A percentile compares a stretch with the other conserved stretches of the same genome.
phyloP scores from a whole-genome alignment of 2,329 filamentous ascomycete genomes.

The Xylaria sp. region DNA sequence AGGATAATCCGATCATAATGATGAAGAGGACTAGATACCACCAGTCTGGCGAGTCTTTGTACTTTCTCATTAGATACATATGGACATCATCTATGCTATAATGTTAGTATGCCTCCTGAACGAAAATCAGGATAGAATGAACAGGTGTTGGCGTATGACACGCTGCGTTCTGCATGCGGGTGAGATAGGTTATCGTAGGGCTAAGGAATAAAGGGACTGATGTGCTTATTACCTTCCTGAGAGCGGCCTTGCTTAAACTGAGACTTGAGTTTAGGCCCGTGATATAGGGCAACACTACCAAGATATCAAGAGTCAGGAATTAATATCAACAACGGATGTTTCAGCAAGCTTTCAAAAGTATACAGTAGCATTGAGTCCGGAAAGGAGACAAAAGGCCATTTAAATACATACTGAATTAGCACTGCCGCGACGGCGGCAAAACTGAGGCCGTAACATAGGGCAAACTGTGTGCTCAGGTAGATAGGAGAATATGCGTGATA shows the following conservation, averaged over 20 bases:
- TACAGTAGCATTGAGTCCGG: not conserved
- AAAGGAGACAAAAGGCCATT: not conserved
- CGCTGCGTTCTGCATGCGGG: not conserved
- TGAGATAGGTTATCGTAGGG: not conserved
- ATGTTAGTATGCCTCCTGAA: constrained; percentile 12
- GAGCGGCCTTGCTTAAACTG: constrained; percentile 65
- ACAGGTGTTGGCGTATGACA: not conserved
- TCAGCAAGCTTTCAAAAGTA: not conserved
- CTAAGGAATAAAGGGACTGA: not conserved
- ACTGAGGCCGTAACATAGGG: constrained; percentile 68
- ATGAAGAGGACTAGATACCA: constrained; percentile 65
- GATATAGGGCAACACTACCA: constrained; percentile 58
- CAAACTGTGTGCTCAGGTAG: constrained; percentile 71
- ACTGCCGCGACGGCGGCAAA: constrained; percentile 74
- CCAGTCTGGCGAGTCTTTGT: constrained; percentile 68
- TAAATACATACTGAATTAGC: constrained; percentile 56
- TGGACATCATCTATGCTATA: constrained; percentile 55
- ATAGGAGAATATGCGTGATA: constrained; percentile 74
- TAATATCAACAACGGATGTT: not conserved
- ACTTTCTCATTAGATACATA: constrained; percentile 71
- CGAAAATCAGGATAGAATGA: not conserved
- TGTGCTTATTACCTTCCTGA: constrained; percentile 55
- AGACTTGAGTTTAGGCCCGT: constrained; percentile 64
- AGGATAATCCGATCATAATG: constrained; percentile 64
- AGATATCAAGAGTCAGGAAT: not conserved